Evolutionary conservation across 2,329 filamentous ascomycete genomes (phyloP), one percentile per base, ranked within the genome.

Genomic region (Pleoardoris graminearum): DNA sequence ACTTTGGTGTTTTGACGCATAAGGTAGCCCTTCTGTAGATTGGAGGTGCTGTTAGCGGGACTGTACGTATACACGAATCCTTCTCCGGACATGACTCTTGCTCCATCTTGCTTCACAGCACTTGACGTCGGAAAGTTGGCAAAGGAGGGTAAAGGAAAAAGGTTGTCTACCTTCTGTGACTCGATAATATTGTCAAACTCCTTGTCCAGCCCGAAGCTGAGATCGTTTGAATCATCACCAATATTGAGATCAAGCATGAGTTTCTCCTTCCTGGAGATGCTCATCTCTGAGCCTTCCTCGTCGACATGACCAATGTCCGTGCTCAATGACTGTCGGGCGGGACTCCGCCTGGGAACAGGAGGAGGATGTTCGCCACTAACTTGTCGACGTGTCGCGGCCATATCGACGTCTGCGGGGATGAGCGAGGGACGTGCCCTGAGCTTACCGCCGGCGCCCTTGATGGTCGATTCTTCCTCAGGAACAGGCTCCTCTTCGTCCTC

Each of bases 1-100:
- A 99, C 84, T 75, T 97, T 97, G 3, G 93, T 97, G 76, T 97
- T 99, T 67, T 99, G 93, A 67, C 94, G 87, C 93, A 97, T 99
- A 39, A 97, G 82, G 70, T 99, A 99, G 51, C 94, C 94, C 79
- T 95, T 92, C 92, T 97, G 89, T 85, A 81, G 81, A 62, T 75
- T 79, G 64, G 77, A 67, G 68, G 61, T 61, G 25, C 53, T 48
- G 74, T 81, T 67, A 85, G 81, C 75, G 52, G 67, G 54, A 58
- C 63, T 63, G 62, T 64, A 42, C 58, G 62, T 65, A 53, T 63
- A 68, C 12, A 63, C 57, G 36, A 69, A 67, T 44, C 62, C 51
- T 60, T 71, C 61, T 29, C 60, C 64, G 36, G 60, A 61, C 55
- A 69, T 67, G 21, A 67, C 57, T 53, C 58, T 59, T 25, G 57